Evolutionary conservation across 192 early-diverging fungal species (phyloP), one percentile per base, ranked within the genome.

Genomic region (Backusella circina): DNA sequence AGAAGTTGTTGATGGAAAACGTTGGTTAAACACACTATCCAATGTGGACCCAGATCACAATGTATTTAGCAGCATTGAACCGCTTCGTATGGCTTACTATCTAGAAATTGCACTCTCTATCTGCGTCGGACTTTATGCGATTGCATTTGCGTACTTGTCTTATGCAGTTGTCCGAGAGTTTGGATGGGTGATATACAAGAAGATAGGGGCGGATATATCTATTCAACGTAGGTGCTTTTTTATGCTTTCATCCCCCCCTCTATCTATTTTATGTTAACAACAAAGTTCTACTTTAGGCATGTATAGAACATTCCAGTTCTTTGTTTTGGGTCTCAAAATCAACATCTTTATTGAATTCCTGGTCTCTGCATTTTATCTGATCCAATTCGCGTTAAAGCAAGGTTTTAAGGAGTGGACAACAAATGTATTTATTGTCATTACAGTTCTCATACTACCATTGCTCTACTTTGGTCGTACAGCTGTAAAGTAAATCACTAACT

Each of bases 131-230:
- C 13, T 83, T 16, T 79, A 75, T 74, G 78, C 82, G 5, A 31
- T 73, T 54, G 50, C 12, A 1, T 79, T 79, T 77, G 78, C 44
- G 15, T 76, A 72, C 15, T 41, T 79, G 7, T 79, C 77, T 54
- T 79, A 75, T 41, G 66, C 76, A 32, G 41, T 83, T 9, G 69
- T 70, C 3, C 35, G 31, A 18, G 70, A 79, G 18, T 71, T 83
- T 77, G 82, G 82, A 21, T 91, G 90, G 89, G 87, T 79, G 57
- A 87, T 88, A 64, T 89, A 87, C 82, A 90, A 90, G 69, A 89
- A 89, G 80, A 90, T 92, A 76, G 89, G 90, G 8, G 88, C 89
- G 28, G 85, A 89, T 38, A 78, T 88, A 35, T 73, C 76, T 16
- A 89, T 89, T 64, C 83, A 86, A 77, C 74, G 82, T 79, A 74